Base-by-base conservation (phyloP, 139 green algal genomes). In the Mesotaenium endlicherianum region DNA sequence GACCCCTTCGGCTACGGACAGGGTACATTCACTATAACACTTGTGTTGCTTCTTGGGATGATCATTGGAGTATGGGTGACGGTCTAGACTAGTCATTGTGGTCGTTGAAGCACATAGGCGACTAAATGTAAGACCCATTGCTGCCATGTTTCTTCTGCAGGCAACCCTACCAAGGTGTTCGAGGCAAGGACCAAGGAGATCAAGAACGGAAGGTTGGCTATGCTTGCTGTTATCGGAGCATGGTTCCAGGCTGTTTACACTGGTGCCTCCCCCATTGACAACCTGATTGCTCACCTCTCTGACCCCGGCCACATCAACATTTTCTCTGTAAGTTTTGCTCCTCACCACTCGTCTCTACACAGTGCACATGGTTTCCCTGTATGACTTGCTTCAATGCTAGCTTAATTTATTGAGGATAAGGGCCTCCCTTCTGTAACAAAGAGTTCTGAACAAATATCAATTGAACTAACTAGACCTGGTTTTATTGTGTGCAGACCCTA, bases 121-220 rank as follows among this genome's bases (percentile, higher is more conserved):
- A 64, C 53, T 34, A 64, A 64, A 64, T 34, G n/a, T n/a, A n/a
- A n/a, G n/a, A n/a, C n/a, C n/a, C n/a, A n/a, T n/a, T n/a, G n/a
- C n/a, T n/a, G n/a, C n/a, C n/a, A n/a, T n/a, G 20, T 64, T 64
- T 64, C 26, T 64, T 64, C 17, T 75, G 40, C 64, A 75, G 64
- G 64, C 16, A 44, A 43, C 40, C 14, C 64, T 14, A 43, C 64
- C 8, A 80, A 85, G 8, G 70, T 84, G 70, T 76, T 72, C 72
- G 60, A 74, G 64, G 79, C 93, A 34, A 91, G 90, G 86, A 76
- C 92, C 42, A 94, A 94, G 92, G 92, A 94, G 87, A 90, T 94
- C 83, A 93, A 92, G 90, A 94, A 94, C 81, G 92, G 92, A 70
- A 83, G 91, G 60, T 88, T 94, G 47, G 91, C 91, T 78, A 94